Conservation (phyloP, 2,329 filamentous ascomycete species). For the Aspergillus sp. region DNA sequence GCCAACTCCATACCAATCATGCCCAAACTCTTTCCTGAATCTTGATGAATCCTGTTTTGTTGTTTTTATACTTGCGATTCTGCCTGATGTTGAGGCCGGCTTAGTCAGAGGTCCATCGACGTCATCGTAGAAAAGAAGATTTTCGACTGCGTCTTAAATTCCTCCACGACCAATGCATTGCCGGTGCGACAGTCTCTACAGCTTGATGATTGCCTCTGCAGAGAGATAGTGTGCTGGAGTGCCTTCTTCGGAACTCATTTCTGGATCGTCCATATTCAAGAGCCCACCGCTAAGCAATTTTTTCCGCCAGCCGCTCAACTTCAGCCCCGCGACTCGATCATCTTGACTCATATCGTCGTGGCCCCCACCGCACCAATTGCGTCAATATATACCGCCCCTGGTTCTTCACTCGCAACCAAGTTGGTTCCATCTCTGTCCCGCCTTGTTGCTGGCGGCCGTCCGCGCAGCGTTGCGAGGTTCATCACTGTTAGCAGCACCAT, state of each 20-base stretch:
- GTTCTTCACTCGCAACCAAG: conserved; percentile 16
- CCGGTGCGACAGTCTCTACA: background rate
- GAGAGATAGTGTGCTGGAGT: background rate
- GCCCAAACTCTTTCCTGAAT: no score
- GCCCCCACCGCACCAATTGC: background rate
- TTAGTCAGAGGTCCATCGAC: conserved; percentile 7
- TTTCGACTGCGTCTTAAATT: conserved; percentile 1
- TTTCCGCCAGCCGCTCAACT: background rate
- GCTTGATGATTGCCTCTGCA: background rate
- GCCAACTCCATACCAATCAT: no score
- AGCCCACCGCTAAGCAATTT: conserved; percentile 1
- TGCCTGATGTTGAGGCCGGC: background rate
- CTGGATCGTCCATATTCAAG: background rate
- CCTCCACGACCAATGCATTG: background rate
- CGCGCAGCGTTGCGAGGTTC: conserved; percentile 26
- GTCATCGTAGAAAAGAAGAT: conserved; percentile 7
- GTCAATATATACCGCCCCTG: no score
- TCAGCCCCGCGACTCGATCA: conserved; percentile 6
- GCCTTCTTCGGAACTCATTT: background rate
- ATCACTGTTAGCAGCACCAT: conserved; percentile 22
- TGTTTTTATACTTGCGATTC: background rate
- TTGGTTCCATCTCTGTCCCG: conserved; percentile 24
- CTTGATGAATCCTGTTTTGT: background rate
- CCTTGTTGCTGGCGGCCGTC: conserved; percentile 27
- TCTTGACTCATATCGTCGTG: background rate